A percentile compares a stretch with the other conserved stretches of the same genome.
Evolutionary conservation across 1,284 basidiomycete genomes (phyloP).

Genomic region (Cutaneotrichosporon sp.): DNA sequence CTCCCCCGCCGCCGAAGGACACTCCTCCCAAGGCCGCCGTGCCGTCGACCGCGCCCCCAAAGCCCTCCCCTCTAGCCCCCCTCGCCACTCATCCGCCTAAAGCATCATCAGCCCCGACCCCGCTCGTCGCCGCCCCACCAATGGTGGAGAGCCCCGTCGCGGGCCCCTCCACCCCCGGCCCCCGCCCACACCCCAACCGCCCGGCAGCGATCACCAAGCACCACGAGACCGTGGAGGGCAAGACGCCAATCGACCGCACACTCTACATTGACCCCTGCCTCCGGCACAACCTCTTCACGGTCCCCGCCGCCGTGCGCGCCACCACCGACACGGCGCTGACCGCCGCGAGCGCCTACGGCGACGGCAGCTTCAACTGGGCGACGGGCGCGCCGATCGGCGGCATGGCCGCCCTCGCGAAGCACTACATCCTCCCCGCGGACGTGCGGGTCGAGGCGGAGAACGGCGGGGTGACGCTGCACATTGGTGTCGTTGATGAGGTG

Average conservation of each 20-base stretch:
- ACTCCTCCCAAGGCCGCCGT: no score
- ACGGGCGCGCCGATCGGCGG: conserved; percentile 47
- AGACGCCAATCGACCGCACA: conserved; percentile 38
- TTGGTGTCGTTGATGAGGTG: conserved; percentile 39
- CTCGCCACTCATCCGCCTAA: no score
- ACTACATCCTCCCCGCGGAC: conserved; percentile 40
- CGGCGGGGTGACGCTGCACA: conserved; percentile 36
- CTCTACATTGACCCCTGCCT: conserved; percentile 46
- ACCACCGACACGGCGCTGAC: conserved; percentile 38
- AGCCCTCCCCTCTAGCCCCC: no score
- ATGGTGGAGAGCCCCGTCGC: neutral
- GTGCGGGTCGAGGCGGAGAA: conserved; percentile 38
- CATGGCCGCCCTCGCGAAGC: conserved; percentile 37
- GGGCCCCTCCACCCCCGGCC: neutral
- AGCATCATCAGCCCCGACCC: neutral
- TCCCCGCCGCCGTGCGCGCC: conserved; percentile 37
- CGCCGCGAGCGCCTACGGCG: conserved; percentile 20
- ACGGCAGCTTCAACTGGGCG: conserved; percentile 30
- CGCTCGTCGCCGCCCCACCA: neutral
- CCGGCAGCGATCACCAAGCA: conserved; percentile 10
- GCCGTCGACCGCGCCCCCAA: no score
- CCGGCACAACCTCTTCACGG: conserved; percentile 25
- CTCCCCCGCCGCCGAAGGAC: neutral
- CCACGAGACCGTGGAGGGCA: conserved; percentile 16
- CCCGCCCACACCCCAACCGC: conserved; percentile 24